Conservation (phyloP, 768 basidiomycete species). For the Podaxis rugospora region DNA sequence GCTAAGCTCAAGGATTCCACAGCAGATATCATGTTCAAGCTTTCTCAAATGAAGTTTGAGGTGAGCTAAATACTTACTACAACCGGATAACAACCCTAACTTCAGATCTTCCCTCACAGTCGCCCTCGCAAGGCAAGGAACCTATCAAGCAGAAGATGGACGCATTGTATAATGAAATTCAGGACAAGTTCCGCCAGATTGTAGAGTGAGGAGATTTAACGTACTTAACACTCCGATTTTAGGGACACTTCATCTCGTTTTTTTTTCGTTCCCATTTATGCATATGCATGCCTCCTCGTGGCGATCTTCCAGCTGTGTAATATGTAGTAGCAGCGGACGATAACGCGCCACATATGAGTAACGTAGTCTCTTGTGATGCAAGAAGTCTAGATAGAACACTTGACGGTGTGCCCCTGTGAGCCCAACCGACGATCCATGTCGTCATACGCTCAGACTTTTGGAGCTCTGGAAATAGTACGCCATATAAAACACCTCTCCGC, state of each 20-base stretch:
- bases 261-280: neutral
- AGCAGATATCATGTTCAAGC: conserved; percentile 87
- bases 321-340: neutral
- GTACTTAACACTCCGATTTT: neutral
- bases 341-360: neutral
- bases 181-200: conserved; percentile 87
- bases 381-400: neutral
- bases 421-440: neutral
- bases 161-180: conserved; percentile 77
- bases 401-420: neutral
- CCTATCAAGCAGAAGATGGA: conserved; percentile 80
- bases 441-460: conserved; percentile 11
- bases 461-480: neutral
- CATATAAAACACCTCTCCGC: neutral
- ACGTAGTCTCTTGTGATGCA: neutral
- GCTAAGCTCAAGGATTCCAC: conserved; percentile 83
- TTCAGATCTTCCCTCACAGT: conserved; percentile 43
- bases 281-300: neutral
- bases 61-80: conserved; percentile 34
- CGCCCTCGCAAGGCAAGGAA: conserved; percentile 88
- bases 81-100: neutral
- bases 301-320: neutral
- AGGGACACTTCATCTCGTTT: neutral
- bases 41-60: conserved; percentile 99
- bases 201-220: conserved; percentile 48